A percentile compares a stretch with the other conserved stretches of the same genome.
Evolutionary conservation across 164 flowering plant species (phyloP).

Genomic region (Houttuynia cordata): DNA sequence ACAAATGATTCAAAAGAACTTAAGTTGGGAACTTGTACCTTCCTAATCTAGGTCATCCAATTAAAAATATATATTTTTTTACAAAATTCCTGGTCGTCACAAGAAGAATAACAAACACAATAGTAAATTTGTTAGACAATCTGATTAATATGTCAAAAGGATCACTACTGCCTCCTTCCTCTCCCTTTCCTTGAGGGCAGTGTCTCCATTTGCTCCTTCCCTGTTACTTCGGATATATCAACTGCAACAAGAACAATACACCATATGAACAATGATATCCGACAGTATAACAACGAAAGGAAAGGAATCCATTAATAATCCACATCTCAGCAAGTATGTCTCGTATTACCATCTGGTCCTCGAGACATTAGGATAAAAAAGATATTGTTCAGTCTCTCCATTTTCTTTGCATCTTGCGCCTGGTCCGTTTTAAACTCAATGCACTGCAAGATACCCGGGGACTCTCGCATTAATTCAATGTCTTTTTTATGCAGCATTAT

Average conservation of each 20-base stretch:
- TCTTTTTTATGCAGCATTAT: too few relatives aligned
- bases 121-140: too few relatives aligned
- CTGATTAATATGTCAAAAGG: too few relatives aligned
- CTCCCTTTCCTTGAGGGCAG: slow-evolving; percentile 83
- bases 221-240: slow-evolving; percentile 65
- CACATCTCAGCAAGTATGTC: background rate
- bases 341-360: slow-evolving; percentile 73
- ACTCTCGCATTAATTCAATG: background rate
- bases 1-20: too few relatives aligned
- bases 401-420: slow-evolving; percentile 95
- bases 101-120: too few relatives aligned
- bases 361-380: slow-evolving; percentile 88
- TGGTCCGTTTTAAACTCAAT: slow-evolving; percentile 93
- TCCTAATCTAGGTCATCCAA: too few relatives aligned
- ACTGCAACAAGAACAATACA: slow-evolving; percentile 26
- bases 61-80: too few relatives aligned
- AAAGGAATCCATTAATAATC: too few relatives aligned
- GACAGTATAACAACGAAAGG: background rate
- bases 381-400: slow-evolving; percentile 91
- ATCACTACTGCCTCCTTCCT: slow-evolving; percentile 71
- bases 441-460: slow-evolving; percentile 37
- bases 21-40: too few relatives aligned
- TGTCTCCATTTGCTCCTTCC: slow-evolving; percentile 65
- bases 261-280: background rate
- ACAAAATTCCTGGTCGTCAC: too few relatives aligned